These are phyloP conservation scores for Geotrichum restrictum DNA, from an alignment of 1,139 yeast species.

Conservation along the genomic window DNA sequence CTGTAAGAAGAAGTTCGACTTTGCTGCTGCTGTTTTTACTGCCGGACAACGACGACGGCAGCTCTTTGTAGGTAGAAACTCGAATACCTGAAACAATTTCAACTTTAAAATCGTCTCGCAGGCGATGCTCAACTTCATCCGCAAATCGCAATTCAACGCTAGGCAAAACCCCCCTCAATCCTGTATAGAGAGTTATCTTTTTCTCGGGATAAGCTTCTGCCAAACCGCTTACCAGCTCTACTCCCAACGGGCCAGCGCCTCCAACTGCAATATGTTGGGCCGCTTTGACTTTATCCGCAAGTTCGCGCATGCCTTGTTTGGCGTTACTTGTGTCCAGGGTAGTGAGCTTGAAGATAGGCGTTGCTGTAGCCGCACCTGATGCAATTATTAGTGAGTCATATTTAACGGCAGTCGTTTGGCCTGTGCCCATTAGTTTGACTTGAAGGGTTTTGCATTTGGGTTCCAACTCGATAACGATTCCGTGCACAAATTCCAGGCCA, in stretches of 20 bases:
- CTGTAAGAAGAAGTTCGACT: slow-evolving; percentile 4
- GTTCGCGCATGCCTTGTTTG: neutral
- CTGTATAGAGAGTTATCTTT: slow-evolving; percentile 11
- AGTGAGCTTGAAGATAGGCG: slow-evolving; percentile 6
- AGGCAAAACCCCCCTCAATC: slow-evolving; percentile 12
- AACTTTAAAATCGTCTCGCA: slow-evolving; percentile 1
- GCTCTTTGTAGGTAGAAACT: neutral
- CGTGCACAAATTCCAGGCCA: slow-evolving; percentile 10
- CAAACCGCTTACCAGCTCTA: slow-evolving; percentile 12
- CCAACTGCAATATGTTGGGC: slow-evolving; percentile 16
- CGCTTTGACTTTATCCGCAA: slow-evolving; percentile 1
- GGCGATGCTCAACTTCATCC: slow-evolving; percentile 1
- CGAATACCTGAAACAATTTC: slow-evolving; percentile 5
- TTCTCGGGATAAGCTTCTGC: slow-evolving; percentile 12
- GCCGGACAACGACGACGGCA: too few species aligned
- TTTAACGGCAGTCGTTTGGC: neutral
- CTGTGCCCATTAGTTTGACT: neutral
- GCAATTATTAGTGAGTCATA: slow-evolving; percentile 13
- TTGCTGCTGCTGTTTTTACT: too few species aligned
- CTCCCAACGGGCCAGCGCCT: slow-evolving; percentile 17
- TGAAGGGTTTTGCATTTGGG: neutral
- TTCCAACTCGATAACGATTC: slow-evolving; percentile 2
- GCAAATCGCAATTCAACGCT: neutral
- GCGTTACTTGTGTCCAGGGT: neutral
- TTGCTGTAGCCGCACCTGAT: slow-evolving; percentile 9